Evolutionary conservation across 495 filamentous ascomycete genomes (phyloP).

Genomic region (Penicillium robsamsonii): DNA sequence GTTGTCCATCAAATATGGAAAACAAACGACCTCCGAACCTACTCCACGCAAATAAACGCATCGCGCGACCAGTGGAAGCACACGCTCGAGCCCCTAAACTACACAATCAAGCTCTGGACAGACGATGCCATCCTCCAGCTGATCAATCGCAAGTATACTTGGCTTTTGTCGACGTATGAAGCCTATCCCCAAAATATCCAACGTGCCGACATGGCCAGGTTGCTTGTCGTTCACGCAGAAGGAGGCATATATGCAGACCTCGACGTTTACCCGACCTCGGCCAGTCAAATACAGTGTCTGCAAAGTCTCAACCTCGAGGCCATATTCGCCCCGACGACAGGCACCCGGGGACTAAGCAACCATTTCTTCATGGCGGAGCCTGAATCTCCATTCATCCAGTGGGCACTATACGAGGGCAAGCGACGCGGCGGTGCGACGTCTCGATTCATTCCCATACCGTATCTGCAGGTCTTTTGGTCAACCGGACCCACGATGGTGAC

Average conservation of each 20-base stretch:
- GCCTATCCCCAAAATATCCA: constrained; percentile 2
- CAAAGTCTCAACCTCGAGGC: constrained; percentile 3
- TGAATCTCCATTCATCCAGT: constrained; percentile 1
- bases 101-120: neutral
- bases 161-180: constrained; percentile 11
- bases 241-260: constrained; percentile 12
- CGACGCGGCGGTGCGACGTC: constrained; percentile 4
- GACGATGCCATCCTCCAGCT: neutral
- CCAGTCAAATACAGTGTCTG: neutral
- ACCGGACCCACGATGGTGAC: constrained; percentile 13
- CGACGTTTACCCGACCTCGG: constrained; percentile 8
- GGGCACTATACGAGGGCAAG: constrained; percentile 11
- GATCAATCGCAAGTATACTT: constrained; percentile 6
- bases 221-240: constrained; percentile 4
- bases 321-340: constrained; percentile 10
- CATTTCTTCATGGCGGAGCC: constrained; percentile 12
- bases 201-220: neutral
- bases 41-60: neutral
- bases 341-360: constrained; percentile 9
- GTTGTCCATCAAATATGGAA: constrained; percentile 2
- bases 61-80: neutral
- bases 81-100: neutral
- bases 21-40: neutral
- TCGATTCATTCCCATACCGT: constrained; percentile 4
- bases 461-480: constrained; percentile 13